Conservation (phyloP, 345 rosid genomes). For the Laguncularia racemosa region DNA sequence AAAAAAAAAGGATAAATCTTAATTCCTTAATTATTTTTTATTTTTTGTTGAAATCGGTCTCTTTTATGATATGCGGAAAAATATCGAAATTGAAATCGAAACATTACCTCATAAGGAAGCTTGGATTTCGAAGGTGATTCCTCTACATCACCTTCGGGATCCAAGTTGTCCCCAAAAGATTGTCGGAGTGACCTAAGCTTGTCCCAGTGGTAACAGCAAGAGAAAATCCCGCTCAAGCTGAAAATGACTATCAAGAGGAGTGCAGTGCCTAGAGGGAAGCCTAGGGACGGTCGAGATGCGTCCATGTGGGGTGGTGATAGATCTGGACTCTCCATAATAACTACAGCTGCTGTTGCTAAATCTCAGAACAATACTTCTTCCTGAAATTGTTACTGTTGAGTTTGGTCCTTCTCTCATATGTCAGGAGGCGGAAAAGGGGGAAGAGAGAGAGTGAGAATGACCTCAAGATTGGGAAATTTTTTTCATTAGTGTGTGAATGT, state of each 20-base stretch:
- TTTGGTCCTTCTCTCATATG: constrained; percentile 8
- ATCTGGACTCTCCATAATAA: constrained; percentile 59
- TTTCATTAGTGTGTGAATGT: background rate
- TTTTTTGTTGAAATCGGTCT: background rate
- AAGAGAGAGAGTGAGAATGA: background rate
- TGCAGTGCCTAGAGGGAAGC: constrained; percentile 94
- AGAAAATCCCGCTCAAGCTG: constrained; percentile 89
- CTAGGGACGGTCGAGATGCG: constrained; percentile 82
- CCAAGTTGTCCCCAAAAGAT: constrained; percentile 27
- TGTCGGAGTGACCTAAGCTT: constrained; percentile 83
- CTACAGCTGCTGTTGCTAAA: background rate
- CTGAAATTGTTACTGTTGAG: background rate
- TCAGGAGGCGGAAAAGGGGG: background rate
- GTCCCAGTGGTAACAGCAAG: constrained; percentile 99
- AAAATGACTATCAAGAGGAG: constrained; percentile 73
- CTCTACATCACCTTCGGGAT: constrained; percentile 39
- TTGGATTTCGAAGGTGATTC: constrained; percentile 46
- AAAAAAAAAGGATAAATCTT: too few species aligned
- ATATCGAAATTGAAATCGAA: background rate
- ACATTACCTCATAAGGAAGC: constrained; percentile 31
- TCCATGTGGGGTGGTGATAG: constrained; percentile 66
- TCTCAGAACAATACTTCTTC: background rate
- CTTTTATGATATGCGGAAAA: background rate
- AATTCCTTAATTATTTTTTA: background rate
- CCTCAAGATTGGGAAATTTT: background rate